Conservation (phyloP, 2,329 filamentous ascomycete genomes). For the Fusarium sp. region DNA sequence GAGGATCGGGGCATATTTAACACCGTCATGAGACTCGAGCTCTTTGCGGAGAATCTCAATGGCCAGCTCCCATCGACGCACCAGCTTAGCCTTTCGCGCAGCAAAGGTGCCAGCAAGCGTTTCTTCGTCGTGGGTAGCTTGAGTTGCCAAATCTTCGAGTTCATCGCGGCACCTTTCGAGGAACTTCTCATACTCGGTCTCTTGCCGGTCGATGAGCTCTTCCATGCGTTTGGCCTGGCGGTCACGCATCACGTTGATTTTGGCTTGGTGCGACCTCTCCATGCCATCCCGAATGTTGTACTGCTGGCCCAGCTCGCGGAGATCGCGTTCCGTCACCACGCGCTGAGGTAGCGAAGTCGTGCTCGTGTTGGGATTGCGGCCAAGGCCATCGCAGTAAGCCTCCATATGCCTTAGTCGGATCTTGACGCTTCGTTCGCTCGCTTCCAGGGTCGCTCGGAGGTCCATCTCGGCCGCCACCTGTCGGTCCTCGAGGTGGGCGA, state of each 20-base stretch:
- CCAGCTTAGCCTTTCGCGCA: constrained; percentile 61
- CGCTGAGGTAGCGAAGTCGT: constrained; percentile 59
- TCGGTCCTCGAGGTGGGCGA: constrained; percentile 71
- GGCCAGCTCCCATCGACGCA: constrained; percentile 67
- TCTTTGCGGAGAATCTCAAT: constrained; percentile 69
- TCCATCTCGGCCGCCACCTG: constrained; percentile 77
- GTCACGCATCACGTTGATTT: constrained; percentile 77
- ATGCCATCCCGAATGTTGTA: constrained; percentile 74
- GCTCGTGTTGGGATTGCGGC: constrained; percentile 54
- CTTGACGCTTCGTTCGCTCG: constrained; percentile 70
- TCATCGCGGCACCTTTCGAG: constrained; percentile 63
- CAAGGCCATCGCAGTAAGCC: constrained; percentile 73
- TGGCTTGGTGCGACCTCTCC: constrained; percentile 71
- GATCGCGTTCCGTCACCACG: constrained; percentile 72
- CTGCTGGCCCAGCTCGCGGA: constrained; percentile 72
- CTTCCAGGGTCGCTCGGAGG: constrained; percentile 67
- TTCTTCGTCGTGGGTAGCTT: constrained; percentile 67
- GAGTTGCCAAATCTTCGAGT: constrained; percentile 63
- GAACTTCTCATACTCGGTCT: constrained; percentile 65
- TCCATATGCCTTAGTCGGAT: constrained; percentile 77
- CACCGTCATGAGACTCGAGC: constrained; percentile 62
- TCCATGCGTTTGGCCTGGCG: constrained; percentile 75
- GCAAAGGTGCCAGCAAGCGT: constrained; percentile 62
- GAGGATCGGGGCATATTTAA: constrained; percentile 59
- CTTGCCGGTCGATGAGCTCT: constrained; percentile 70